Evolutionary conservation across 169 alveolate genomes (phyloP).

Genomic region (Eimeria praecox): DNA sequence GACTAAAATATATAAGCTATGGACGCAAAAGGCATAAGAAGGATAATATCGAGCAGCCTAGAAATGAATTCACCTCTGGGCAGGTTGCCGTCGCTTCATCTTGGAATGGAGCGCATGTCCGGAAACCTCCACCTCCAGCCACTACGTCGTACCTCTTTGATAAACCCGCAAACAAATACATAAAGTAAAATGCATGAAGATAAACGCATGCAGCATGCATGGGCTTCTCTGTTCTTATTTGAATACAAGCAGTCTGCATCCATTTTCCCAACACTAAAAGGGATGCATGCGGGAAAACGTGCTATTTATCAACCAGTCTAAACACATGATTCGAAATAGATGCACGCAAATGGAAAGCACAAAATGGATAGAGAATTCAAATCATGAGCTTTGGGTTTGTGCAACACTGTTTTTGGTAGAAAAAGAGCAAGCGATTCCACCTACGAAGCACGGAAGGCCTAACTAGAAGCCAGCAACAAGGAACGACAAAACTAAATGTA

Average conservation of each 20-base stretch:
- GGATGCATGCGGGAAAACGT: not conserved
- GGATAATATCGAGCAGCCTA: not conserved
- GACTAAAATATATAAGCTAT: too few relatives aligned
- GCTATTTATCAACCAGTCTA: not conserved
- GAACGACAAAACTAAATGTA: too few relatives aligned
- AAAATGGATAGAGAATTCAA: not conserved
- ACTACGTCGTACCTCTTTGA: constrained; percentile 41
- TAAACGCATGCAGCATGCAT: too few relatives aligned
- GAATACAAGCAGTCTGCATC: not conserved
- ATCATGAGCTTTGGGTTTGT: too few relatives aligned
- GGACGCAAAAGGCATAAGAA: too few relatives aligned
- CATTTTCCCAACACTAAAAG: too few relatives aligned
- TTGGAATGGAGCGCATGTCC: constrained; percentile 60
- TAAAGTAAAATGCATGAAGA: too few relatives aligned
- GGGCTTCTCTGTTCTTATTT: not conserved
- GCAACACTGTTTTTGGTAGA: not conserved
- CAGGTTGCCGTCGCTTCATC: constrained; percentile 73
- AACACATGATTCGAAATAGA: not conserved
- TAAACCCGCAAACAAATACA: too few relatives aligned
- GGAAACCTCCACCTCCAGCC: constrained; percentile 80
- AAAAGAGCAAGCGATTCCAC: too few relatives aligned
- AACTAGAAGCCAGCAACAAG: too few relatives aligned
- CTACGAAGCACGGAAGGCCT: too few relatives aligned
- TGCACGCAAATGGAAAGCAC: not conserved
- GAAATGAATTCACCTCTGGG: not conserved